phyloP scores from a whole-genome alignment of 1,139 yeast genomes.

The Geotrichum histeridarum region DNA sequence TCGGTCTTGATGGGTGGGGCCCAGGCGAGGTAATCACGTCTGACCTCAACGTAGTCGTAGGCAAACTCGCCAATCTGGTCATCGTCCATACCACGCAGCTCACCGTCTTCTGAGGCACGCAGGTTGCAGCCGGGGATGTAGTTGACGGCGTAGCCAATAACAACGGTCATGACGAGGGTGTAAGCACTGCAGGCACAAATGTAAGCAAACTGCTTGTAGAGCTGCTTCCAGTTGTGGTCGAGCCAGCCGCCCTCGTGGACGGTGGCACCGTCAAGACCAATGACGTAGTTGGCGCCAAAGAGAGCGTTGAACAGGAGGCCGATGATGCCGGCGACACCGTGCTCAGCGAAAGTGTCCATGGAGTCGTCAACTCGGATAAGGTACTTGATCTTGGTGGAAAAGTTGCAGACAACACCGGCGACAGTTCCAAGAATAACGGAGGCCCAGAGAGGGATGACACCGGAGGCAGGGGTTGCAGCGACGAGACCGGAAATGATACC shows the following conservation, averaged over 20 bases:
- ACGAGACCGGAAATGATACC: constrained; percentile 94
- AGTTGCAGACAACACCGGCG: constrained; percentile 85
- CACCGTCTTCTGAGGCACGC: constrained; percentile 79
- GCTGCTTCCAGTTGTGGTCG: constrained; percentile 82
- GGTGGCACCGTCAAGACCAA: constrained; percentile 77
- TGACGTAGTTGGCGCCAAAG: constrained; percentile 80
- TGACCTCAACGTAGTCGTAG: constrained; percentile 92
- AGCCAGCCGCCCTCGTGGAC: constrained; percentile 90
- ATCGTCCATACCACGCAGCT: constrained; percentile 87
- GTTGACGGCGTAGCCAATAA: constrained; percentile 69
- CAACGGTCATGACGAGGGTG: constrained; percentile 69
- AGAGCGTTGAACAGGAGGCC: constrained; percentile 84
- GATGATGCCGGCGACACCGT: constrained; percentile 91
- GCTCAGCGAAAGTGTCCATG: constrained; percentile 93
- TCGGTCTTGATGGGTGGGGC: constrained; percentile 30
- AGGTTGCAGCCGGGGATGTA: constrained; percentile 77
- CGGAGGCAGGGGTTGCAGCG: constrained; percentile 94
- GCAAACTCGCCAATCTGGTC: constrained; percentile 98
- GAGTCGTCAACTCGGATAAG: constrained; percentile 82
- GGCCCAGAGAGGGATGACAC: constrained; percentile 87
- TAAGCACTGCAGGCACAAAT: constrained; percentile 71
- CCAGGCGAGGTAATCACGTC: constrained; percentile 87
- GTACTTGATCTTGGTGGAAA: constrained; percentile 82
- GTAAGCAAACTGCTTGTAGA: constrained; percentile 85
- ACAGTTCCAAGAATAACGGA: constrained; percentile 77